Percentiles rank a stretch among this genome's conserved stretches.
phyloP scores from a whole-genome alignment of 2,329 filamentous ascomycete genomes.

The Diaporthe capsici region DNA sequence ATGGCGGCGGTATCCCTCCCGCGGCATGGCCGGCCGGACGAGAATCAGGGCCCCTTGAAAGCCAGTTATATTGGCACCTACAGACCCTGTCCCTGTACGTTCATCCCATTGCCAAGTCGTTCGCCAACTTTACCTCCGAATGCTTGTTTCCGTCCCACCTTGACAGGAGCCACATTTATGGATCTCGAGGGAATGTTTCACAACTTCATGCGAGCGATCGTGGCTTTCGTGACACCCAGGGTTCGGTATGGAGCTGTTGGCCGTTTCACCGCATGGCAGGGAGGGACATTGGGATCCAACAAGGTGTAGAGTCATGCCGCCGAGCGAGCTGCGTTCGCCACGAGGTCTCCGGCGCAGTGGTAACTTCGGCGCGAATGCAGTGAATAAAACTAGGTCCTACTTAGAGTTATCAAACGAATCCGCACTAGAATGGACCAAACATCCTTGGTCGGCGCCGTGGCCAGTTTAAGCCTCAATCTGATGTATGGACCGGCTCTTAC shows the following conservation, averaged over 20 bases:
- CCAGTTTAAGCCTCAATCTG: not conserved
- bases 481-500: not conserved
- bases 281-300: not conserved
- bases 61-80: constrained; percentile 7
- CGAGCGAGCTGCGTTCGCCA: not conserved
- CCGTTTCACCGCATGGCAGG: not conserved
- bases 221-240: not conserved
- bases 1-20: constrained; percentile 15
- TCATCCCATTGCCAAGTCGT: constrained; percentile 16
- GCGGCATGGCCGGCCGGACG: constrained; percentile 4
- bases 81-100: constrained; percentile 1
- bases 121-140: constrained; percentile 1
- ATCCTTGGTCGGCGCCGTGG: not conserved
- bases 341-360: not conserved
- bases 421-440: not conserved
- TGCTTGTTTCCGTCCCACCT: constrained; percentile 22
- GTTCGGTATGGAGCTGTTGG: not conserved
- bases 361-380: not conserved
- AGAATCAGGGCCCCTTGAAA: not conserved
- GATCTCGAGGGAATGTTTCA: not conserved
- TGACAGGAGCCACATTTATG: constrained; percentile 1
- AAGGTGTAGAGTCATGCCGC: not conserved
- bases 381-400: not conserved
- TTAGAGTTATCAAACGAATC: not conserved
- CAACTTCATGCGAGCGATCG: not conserved